Base-by-base conservation (phyloP, 1,139 yeast species). In the Zhuliangozyma blackwelliae region DNA sequence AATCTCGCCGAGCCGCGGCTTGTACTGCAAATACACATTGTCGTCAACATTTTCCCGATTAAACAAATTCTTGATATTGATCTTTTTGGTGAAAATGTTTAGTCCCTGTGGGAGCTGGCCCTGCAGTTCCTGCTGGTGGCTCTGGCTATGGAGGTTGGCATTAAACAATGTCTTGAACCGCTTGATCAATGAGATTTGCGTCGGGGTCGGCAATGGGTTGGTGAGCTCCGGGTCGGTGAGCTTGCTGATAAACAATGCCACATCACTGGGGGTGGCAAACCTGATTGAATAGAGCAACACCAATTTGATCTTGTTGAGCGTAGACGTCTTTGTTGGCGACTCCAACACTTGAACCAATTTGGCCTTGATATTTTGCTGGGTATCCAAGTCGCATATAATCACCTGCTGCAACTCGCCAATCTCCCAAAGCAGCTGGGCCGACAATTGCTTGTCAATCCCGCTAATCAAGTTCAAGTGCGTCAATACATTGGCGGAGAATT, bases 391-490 rank as follows among this genome's bases (percentile, higher is more conserved):
- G 45, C 94, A 81, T 1, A 88, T 80, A 38, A 92, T 67, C 21
- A 82, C 77, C 60, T 92, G 99, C 57, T 92, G 97, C 34, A 89
- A 65, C 59, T 92, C 97, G 45, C 96, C 85, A 7, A 89, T 75
- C 41, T 83, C 89, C 84, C 97, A 83, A 35, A 92, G 65, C 45
- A 83, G 71, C 38, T 73, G 71, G 16, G 57, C 49, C 19, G 75
- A 73, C 32, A 87, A 75, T 40, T 81, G 82, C 39, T 77, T 74
- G 49, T 90, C 95, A 34, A 92, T 72, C 52, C 90, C 97, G 28
- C 92, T 77, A 7, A 92, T 89, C 27, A 92, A 70, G 16, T 95
- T 79, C 70, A 94, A 88, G 59, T 94, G 98, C 53, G 92, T 92
- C 31, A 95, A 77, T n/a, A 94, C 89, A 54, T 89, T 92, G 29